Evolutionary conservation across 768 basidiomycete genomes (phyloP).

Genomic region (Pulveroboletus sp.): DNA sequence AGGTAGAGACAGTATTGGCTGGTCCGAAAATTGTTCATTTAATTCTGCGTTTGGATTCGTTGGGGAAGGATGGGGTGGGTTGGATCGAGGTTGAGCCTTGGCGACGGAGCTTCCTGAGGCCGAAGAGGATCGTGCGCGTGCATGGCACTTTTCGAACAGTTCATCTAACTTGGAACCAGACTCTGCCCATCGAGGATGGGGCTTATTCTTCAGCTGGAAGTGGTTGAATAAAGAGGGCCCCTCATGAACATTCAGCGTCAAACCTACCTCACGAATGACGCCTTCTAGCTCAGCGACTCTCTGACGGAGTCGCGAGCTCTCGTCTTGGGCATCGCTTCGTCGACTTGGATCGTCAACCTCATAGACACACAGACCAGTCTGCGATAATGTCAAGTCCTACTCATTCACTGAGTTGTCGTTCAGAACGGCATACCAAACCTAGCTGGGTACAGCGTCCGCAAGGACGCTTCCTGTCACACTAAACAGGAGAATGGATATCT

Average conservation of each 20-base stretch:
- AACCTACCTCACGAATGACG: slow-evolving; percentile 68
- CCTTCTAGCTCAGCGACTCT: slow-evolving; percentile 81
- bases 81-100: slow-evolving; percentile 5
- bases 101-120: slow-evolving; percentile 9
- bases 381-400: slow-evolving; percentile 3
- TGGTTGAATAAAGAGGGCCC: background rate
- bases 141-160: slow-evolving; percentile 27
- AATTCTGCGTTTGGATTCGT: slow-evolving; percentile 1
- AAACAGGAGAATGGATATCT: background rate
- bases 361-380: slow-evolving; percentile 82
- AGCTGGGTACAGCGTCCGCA: slow-evolving; percentile 43
- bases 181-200: slow-evolving; percentile 58
- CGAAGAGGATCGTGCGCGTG: slow-evolving; percentile 16
- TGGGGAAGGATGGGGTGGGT: background rate
- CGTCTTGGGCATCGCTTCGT: slow-evolving; percentile 49
- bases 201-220: slow-evolving; percentile 63
- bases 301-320: slow-evolving; percentile 59
- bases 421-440: slow-evolving; percentile 32
- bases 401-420: slow-evolving; percentile 12
- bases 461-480: slow-evolving; percentile 48
- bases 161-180: slow-evolving; percentile 20
- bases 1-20: background rate
- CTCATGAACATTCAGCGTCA: background rate
- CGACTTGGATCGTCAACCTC: slow-evolving; percentile 74
- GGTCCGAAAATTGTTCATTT: slow-evolving; percentile 4